Base-by-base conservation (phyloP, 495 filamentous ascomycete species). In the Articulospora tetracladia region DNA sequence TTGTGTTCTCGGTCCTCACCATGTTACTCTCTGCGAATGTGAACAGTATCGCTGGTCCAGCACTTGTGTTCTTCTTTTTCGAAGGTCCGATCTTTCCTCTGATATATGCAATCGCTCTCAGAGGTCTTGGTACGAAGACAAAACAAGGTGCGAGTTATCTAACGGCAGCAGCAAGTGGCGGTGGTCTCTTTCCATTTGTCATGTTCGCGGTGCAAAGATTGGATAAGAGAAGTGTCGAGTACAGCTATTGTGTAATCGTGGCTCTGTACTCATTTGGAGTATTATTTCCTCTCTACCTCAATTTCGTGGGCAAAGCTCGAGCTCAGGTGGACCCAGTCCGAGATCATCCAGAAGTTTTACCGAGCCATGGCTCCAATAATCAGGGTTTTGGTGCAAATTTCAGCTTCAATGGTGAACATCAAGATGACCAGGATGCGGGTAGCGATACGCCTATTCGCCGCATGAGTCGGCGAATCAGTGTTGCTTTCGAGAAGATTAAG, bases 61-160 rank as follows among this genome's bases (percentile, higher is more conserved):
- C 85, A 6, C 71, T 82, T 48, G 62, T 90, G 6, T 84, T 87
- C 54, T 80, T 87, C 61, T 84, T 88, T 70, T 86, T 84, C 65
- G 88, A 90, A 69, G 85, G 82, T 1, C 83, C 80, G 52, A 81
- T 87, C 70, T 92, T 86, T 77, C 86, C 89, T 0, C 82, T 88
- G 7, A 84, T 90, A 55, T 89, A 88, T 72, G 78, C 83, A 2
- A 76, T 91, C 1, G 81, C 83, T 2, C 76, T 93, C 27, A 81
- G 88, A 48, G 87, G 88, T 1, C 80, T 91, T 24, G 89, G 88
- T 3, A 77, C 79, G 13, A 79, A 85, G 58, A 90, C 87, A 1
- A 92, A 92, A 71, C 77, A 82, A 19, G 87, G 84, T 12, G 83
- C 85, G 1, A 86, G 83, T 2, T 84, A 79, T 71, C 70, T 91